Evolutionary conservation across 1,139 yeast species (phyloP).

Genomic region (Kluyveromyces sp.): DNA sequence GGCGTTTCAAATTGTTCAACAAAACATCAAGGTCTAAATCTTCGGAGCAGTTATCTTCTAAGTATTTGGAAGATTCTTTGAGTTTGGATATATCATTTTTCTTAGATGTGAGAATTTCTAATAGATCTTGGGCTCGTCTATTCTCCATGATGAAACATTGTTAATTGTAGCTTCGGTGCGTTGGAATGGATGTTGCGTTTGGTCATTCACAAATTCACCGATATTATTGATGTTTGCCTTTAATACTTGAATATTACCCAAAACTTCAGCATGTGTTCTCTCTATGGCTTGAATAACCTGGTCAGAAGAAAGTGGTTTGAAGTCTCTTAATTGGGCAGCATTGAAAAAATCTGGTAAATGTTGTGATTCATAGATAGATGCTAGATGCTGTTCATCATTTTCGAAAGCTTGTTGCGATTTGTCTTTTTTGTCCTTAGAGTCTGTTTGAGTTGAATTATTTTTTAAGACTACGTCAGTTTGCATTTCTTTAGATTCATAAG

Average conservation of each 20-base stretch:
- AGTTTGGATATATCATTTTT: constrained; percentile 4
- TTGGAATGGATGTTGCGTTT: constrained; percentile 22
- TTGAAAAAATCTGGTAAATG: constrained; percentile 16
- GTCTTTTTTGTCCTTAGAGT: neutral
- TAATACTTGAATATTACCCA: constrained; percentile 35
- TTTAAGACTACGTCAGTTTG: constrained; percentile 1
- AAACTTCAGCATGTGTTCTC: constrained; percentile 33
- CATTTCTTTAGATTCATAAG: neutral
- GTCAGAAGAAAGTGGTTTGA: constrained; percentile 16
- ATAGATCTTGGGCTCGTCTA: constrained; percentile 26
- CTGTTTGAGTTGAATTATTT: constrained; percentile 6
- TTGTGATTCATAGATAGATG: constrained; percentile 17
- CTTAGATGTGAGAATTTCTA: neutral
- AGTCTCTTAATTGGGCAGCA: constrained; percentile 14
- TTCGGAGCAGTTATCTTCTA: neutral
- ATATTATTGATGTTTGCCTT: constrained; percentile 29
- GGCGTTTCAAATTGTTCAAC: constrained; percentile 8
- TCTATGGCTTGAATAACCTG: constrained; percentile 31
- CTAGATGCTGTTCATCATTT: constrained; percentile 33
- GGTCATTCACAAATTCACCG: constrained; percentile 32
- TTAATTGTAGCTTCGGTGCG: constrained; percentile 17
- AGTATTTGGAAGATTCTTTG: constrained; percentile 2
- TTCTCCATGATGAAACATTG: constrained; percentile 34
- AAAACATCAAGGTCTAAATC: neutral
- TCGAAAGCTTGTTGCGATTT: constrained; percentile 27